Conservation (phyloP, 1,284 basidiomycete species). For the Phellopilus nigrolimitatus region DNA sequence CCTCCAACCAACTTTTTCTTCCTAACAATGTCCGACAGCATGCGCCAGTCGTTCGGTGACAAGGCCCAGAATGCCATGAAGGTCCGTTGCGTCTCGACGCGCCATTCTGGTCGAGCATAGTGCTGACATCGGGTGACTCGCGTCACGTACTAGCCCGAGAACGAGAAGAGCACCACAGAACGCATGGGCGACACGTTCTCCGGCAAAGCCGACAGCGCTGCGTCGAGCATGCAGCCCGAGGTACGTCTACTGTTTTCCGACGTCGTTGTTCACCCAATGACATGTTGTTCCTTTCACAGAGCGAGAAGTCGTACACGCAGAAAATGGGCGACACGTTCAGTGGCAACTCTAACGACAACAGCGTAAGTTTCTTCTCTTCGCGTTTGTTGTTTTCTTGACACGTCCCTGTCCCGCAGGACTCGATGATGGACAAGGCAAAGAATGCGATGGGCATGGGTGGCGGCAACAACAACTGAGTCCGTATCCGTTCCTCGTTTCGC, state of each 20-base stretch:
- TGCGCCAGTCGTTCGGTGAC: conserved; percentile 49
- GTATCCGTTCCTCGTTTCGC: too few species aligned
- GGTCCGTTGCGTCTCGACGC: conserved; percentile 27
- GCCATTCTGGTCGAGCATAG: not conserved
- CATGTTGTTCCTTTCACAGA: conserved; percentile 27
- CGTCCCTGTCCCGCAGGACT: conserved; percentile 29
- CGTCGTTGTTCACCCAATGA: conserved; percentile 28
- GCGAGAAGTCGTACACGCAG: conserved; percentile 43
- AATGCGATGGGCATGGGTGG: conserved; percentile 35
- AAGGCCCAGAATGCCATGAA: conserved; percentile 43
- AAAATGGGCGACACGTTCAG: conserved; percentile 39
- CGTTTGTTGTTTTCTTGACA: not conserved
- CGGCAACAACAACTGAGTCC: too few species aligned
- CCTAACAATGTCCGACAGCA: conserved; percentile 22
- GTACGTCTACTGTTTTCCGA: conserved; percentile 30
- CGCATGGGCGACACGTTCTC: conserved; percentile 48
- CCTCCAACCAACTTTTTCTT: not conserved
- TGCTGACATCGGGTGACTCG: conserved; percentile 3
- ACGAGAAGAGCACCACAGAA: conserved; percentile 49
- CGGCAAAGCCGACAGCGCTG: conserved; percentile 32
- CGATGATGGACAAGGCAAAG: conserved; percentile 47
- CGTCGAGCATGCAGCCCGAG: conserved; percentile 41
- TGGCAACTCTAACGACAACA: conserved; percentile 35
- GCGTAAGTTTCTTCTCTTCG: conserved; percentile 24
- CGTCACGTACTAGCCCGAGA: conserved; percentile 38